Evolutionary conservation across 2,329 filamentous ascomycete genomes (phyloP), one percentile per base, ranked within the genome.

Genomic region (Fusarium palustre): DNA sequence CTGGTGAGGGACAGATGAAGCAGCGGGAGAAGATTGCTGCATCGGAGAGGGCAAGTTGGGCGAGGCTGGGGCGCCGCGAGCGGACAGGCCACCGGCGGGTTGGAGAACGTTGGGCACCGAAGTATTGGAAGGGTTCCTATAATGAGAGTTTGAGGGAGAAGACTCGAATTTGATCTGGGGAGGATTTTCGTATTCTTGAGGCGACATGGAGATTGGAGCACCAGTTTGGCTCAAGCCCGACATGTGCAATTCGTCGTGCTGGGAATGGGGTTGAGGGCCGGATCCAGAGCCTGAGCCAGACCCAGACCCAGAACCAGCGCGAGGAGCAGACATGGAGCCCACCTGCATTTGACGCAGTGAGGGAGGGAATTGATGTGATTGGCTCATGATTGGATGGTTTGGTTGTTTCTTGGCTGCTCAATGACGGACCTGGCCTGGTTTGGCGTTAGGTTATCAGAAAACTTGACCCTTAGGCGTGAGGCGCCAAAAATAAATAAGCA

Each of bases 101-200:
- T 88, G 86, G 67, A 89, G 82, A 57, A 87, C 81, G 79, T 87
- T 88, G 74, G 86, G 87, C 62, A 88, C 85, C 68, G 81, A 76
- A 59, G 81, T 82, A 48, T 78, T 73, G 66, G 72, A 72, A 54
- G 79, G 76, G 74, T 81, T 70, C 59, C 79, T 77, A 73, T 81
- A 81, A 62, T 82, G 81, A 25, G 80, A 74, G 62, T 79, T 80
- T 64, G 79, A 75, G 54, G 78, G 71, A 60, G 80, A 72, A 63
- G 84, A 81, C 13, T 86, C 83, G 66, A 86, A 81, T 76, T 85
- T 85, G 78, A 86, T 84, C 73, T 86, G 84, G 63, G 84, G 83
- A 55, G 80, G 77, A 74, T 82, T 86, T 69, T 86, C 79, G 77
- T 83, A 87, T 68, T 86, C 83, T 74, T 83, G 82, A 60, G 84